Conservation (phyloP, 2,329 filamentous ascomycete genomes). For the Blastomyces silverae region DNA sequence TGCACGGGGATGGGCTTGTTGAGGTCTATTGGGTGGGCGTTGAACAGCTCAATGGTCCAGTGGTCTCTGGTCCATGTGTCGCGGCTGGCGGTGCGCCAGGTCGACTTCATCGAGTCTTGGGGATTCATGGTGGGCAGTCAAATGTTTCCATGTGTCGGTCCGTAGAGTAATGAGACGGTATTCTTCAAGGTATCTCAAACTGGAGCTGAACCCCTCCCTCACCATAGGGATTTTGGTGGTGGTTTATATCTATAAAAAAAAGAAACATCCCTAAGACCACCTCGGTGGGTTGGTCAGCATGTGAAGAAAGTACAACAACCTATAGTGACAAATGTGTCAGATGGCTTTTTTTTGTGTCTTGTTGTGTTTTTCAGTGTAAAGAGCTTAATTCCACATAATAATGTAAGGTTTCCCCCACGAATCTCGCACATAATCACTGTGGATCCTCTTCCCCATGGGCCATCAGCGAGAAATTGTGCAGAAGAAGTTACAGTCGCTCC, state of each 20-base stretch:
- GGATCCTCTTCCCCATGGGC: not conserved
- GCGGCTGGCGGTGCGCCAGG: conserved; percentile 31
- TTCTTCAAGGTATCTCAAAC: not conserved
- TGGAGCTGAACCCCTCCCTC: not conserved
- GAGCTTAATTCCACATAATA: too few relatives aligned
- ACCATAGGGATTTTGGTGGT: not conserved
- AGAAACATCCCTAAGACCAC: not conserved
- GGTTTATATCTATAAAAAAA: not conserved
- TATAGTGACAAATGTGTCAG: too few relatives aligned
- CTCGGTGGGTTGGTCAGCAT: not conserved
- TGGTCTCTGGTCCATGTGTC: conserved; percentile 31
- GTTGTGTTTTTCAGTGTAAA: too few relatives aligned
- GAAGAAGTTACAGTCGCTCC: too few relatives aligned
- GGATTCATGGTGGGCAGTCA: conserved; percentile 18
- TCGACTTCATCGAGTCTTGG: conserved; percentile 40
- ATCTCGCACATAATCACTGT: not conserved
- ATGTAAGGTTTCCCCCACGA: not conserved
- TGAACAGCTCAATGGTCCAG: conserved; percentile 31
- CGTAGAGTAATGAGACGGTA: not conserved
- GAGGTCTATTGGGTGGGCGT: conserved; percentile 26
- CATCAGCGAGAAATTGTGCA: not conserved
- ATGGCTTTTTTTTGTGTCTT: too few relatives aligned
- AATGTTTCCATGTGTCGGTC: not conserved
- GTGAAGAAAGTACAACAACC: not conserved
- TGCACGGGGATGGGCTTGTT: conserved; percentile 36